Conservation (phyloP, 2,329 filamentous ascomycete genomes). For the Penicillium sp. region DNA sequence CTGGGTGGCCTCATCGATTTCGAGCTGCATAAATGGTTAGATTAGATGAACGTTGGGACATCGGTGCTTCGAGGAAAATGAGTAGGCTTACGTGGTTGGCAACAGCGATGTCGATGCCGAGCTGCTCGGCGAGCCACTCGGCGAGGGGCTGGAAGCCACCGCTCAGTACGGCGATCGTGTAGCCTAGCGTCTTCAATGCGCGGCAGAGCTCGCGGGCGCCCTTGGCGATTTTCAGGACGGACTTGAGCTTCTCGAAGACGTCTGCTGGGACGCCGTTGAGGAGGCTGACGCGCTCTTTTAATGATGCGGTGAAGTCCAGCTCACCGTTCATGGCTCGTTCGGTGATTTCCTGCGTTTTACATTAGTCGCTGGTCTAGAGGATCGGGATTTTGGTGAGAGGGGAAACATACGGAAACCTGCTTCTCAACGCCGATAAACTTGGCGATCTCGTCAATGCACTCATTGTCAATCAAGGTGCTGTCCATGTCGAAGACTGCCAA, state of each 20-base stretch:
- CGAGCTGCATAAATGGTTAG: constrained; percentile 37
- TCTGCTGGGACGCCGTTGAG: constrained; percentile 74
- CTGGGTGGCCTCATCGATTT: constrained; percentile 46
- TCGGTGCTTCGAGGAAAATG: neutral
- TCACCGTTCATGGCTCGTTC: constrained; percentile 93
- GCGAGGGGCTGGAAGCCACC: constrained; percentile 90
- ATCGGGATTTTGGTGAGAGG: neutral
- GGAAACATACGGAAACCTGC: constrained; percentile 61
- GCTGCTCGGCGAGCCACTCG: constrained; percentile 72
- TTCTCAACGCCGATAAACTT: constrained; percentile 76
- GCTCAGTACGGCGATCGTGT: constrained; percentile 84
- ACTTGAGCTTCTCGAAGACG: constrained; percentile 74
- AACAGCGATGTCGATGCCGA: constrained; percentile 82
- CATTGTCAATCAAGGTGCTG: constrained; percentile 92
- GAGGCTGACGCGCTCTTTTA: constrained; percentile 74
- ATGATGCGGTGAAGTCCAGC: constrained; percentile 80
- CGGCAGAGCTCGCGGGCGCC: constrained; percentile 72
- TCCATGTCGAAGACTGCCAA: constrained; percentile 98
- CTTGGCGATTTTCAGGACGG: constrained; percentile 72
- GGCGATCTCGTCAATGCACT: constrained; percentile 94
- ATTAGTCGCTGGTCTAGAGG: constrained; percentile 6
- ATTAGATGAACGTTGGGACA: neutral
- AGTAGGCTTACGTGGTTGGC: constrained; percentile 69
- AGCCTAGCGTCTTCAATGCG: constrained; percentile 71
- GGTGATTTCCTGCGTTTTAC: constrained; percentile 64